These are phyloP conservation scores for Pholiota molesta DNA, from an alignment of 768 basidiomycete species.

Conservation along the genomic window DNA sequence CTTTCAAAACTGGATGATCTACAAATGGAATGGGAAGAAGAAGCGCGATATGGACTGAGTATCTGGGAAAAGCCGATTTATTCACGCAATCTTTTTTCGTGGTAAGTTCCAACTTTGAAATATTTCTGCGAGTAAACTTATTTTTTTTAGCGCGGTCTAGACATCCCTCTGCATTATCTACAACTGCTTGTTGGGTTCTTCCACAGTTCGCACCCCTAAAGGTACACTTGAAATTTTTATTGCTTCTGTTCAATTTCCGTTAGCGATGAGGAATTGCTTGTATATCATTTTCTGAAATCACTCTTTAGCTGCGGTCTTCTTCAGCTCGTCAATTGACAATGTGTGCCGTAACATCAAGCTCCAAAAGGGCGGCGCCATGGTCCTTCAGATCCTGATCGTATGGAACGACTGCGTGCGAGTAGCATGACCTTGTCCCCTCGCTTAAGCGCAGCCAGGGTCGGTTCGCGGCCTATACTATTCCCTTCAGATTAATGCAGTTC, in stretches of 20 bases:
- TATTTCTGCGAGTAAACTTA: no score
- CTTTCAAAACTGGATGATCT: slow-evolving; percentile 15
- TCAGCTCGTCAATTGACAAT: slow-evolving; percentile 31
- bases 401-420: slow-evolving; percentile 39
- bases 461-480: slow-evolving; percentile 37
- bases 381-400: slow-evolving; percentile 31
- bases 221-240: no score
- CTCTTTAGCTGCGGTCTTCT: slow-evolving; percentile 30
- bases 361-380: slow-evolving; percentile 15
- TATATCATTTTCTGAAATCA: no score
- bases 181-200: no score
- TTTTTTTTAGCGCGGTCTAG: no score
- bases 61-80: slow-evolving; percentile 26
- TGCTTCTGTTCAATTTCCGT: no score
- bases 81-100: slow-evolving; percentile 13
- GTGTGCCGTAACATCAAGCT: slow-evolving; percentile 13
- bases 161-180: no score
- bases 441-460: slow-evolving; percentile 41
- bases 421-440: slow-evolving; percentile 53
- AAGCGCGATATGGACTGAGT: slow-evolving; percentile 25
- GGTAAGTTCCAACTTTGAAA: not conserved
- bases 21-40: slow-evolving; percentile 28
- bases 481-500: no score
- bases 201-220: no score
- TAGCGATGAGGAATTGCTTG: no score